Evolutionary conservation across 73 alveolate species (phyloP), one percentile per base, ranked within the genome.

Genomic region (Symbiodinium pilosum): DNA sequence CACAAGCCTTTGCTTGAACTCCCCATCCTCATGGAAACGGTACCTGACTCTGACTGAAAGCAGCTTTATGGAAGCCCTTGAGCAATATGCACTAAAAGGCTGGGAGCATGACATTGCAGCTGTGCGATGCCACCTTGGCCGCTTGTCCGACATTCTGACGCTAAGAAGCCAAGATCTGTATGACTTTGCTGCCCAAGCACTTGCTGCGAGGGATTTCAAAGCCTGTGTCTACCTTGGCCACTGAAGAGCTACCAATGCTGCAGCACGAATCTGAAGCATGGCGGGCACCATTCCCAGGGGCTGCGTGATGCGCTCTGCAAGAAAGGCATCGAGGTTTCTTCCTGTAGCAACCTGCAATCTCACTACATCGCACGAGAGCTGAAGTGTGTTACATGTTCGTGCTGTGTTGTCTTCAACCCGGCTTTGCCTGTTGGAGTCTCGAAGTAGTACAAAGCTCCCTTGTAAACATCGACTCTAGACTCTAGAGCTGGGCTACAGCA

Each of bases 311-410:
- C 26, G 43, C 71, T 41, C 43, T 36, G 41, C 87, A 77, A 88
- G 40, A 68, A 88, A 83, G 39, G 6, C 24, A 73, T 88, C 95
- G 20, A 88, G 47, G 3, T 39, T 59, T 14, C 43, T 47, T 43
- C 95, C 75, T 28, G 95, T 64, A 77, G 42, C 95, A 28, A 88
- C 94, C 94, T 87, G 43, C 14, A n/a, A n/a, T n/a, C n/a, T n/a
- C n/a, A n/a, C n/a, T n/a, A n/a, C n/a, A n/a, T n/a, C n/a, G n/a
- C n/a, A n/a, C n/a, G n/a, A n/a, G n/a, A n/a, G n/a, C n/a, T n/a
- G n/a, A n/a, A n/a, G n/a, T n/a, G n/a, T n/a, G n/a, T n/a, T n/a
- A n/a, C n/a, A n/a, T n/a, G n/a, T n/a, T n/a, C n/a, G n/a, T n/a
- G n/a, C n/a, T n/a, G n/a, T n/a, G n/a, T n/a, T n/a, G n/a, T n/a